A percentile compares a stretch with the other conserved stretches of the same genome.
Conservation (phyloP, 169 alveolate genomes). For the Plasmodium chabaudi region DNA sequence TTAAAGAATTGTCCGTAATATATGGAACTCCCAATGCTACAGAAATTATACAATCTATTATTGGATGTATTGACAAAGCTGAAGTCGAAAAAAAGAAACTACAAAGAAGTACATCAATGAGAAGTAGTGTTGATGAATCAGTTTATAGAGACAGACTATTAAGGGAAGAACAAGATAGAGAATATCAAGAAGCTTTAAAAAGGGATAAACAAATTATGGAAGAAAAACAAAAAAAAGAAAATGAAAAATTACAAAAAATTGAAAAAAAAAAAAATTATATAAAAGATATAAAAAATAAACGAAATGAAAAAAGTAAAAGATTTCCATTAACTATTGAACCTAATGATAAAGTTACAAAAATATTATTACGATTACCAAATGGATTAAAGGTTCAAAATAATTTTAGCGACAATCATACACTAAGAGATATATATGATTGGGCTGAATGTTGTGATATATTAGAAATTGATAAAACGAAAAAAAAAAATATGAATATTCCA, state of each 20-base stretch:
- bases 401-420: slow-evolving; percentile 27
- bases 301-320: slow-evolving; percentile 33
- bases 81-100: slow-evolving; percentile 7
- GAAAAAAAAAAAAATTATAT: background rate
- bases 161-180: slow-evolving; percentile 65
- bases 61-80: slow-evolving; percentile 28
- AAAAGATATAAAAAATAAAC: slow-evolving; percentile 14
- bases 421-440: slow-evolving; percentile 56
- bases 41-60: slow-evolving; percentile 23
- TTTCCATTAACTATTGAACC: slow-evolving; percentile 19
- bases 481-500: slow-evolving; percentile 22
- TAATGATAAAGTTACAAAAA: slow-evolving; percentile 41
- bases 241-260: slow-evolving; percentile 17
- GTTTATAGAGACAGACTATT: slow-evolving; percentile 24
- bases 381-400: slow-evolving; percentile 31
- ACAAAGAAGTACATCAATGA: background rate
- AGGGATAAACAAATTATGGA: slow-evolving; percentile 16
- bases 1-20: slow-evolving; percentile 27
- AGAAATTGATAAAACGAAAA: background rate
- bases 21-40: slow-evolving; percentile 26
- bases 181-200: slow-evolving; percentile 55
- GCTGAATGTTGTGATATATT: slow-evolving; percentile 52
- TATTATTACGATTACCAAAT: slow-evolving; percentile 31
- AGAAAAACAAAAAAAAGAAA: slow-evolving; percentile 41
- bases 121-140: background rate